These are phyloP conservation scores for Adansonia rubrostipa DNA, from an alignment of 441 rosid species.

Conservation along the genomic window DNA sequence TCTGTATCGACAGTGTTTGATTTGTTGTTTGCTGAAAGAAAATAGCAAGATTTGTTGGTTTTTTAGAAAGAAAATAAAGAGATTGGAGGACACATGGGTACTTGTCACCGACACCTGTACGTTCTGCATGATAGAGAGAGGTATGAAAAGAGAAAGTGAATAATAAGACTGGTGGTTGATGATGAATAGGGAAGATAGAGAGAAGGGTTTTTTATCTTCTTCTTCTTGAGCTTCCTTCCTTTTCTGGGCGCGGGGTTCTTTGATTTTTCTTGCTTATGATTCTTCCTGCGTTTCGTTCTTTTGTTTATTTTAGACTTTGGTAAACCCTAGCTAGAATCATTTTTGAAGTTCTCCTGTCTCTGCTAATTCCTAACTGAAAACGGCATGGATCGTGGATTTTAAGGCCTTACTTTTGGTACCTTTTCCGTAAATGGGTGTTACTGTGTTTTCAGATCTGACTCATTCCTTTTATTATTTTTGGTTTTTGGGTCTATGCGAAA, in stretches of 20 bases:
- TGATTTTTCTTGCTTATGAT: not conserved
- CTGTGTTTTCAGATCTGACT: slow-evolving; percentile 53
- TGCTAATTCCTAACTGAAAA: slow-evolving; percentile 8
- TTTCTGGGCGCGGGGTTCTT: no score
- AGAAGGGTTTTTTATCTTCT: not conserved
- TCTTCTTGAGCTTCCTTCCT: no score
- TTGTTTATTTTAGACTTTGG: not conserved
- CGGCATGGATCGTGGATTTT: slow-evolving; percentile 28
- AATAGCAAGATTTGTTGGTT: no score
- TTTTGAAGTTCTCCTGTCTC: not conserved
- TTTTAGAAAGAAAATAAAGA: slow-evolving; percentile 28
- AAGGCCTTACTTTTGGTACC: slow-evolving; percentile 25
- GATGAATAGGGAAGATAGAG: slow-evolving; percentile 12
- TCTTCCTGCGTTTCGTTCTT: not conserved
- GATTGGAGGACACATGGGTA: no score
- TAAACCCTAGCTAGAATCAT: slow-evolving; percentile 32
- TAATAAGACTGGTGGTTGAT: not conserved
- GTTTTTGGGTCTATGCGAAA: not conserved
- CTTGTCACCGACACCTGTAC: slow-evolving; percentile 49
- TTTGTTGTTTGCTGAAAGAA: no score
- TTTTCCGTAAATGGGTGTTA: slow-evolving; percentile 40
- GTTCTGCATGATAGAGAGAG: slow-evolving; percentile 56
- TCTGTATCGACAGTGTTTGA: no score
- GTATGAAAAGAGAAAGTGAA: not conserved
- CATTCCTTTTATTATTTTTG: slow-evolving; percentile 19